Conservation (phyloP, 1,139 yeast species). For the Kluyveromyces sp. region DNA sequence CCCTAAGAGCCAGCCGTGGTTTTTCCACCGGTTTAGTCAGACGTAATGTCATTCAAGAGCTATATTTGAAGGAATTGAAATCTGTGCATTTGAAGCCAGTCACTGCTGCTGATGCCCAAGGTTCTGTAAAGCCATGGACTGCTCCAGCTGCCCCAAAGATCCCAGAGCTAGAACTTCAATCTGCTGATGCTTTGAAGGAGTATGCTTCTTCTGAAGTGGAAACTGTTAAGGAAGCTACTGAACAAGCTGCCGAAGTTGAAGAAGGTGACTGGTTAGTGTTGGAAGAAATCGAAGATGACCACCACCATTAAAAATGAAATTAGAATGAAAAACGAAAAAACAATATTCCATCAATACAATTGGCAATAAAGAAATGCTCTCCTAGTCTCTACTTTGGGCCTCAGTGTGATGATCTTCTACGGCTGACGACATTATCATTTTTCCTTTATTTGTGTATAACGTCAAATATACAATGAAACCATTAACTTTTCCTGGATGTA, state of each 20-base stretch:
- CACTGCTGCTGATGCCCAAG: slow-evolving; percentile 66
- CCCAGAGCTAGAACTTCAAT: slow-evolving; percentile 59
- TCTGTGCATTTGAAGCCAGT: slow-evolving; percentile 79
- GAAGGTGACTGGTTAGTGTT: slow-evolving; percentile 79
- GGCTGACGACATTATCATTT: too few species aligned
- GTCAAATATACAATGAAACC: too few species aligned
- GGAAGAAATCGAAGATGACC: slow-evolving; percentile 59
- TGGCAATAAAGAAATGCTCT: too few species aligned
- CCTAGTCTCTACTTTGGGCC: too few species aligned
- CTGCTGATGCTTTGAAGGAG: slow-evolving; percentile 61
- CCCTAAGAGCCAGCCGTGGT: slow-evolving; percentile 7
- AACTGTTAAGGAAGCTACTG: slow-evolving; percentile 40
- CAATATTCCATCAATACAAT: background rate
- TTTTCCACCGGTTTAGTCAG: slow-evolving; percentile 13
- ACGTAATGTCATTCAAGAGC: slow-evolving; percentile 63
- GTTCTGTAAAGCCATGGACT: slow-evolving; percentile 73
- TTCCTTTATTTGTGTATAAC: too few species aligned
- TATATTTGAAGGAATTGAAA: slow-evolving; percentile 81
- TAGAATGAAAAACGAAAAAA: background rate
- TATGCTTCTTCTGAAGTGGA: slow-evolving; percentile 76
- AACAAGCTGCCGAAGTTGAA: slow-evolving; percentile 37
- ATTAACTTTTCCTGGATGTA: too few species aligned
- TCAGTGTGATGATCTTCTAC: too few species aligned
- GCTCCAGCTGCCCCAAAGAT: slow-evolving; percentile 66
- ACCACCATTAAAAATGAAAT: slow-evolving; percentile 31